Conservation (phyloP, 768 basidiomycete species). For the Termitomyces eurrhizus region DNA sequence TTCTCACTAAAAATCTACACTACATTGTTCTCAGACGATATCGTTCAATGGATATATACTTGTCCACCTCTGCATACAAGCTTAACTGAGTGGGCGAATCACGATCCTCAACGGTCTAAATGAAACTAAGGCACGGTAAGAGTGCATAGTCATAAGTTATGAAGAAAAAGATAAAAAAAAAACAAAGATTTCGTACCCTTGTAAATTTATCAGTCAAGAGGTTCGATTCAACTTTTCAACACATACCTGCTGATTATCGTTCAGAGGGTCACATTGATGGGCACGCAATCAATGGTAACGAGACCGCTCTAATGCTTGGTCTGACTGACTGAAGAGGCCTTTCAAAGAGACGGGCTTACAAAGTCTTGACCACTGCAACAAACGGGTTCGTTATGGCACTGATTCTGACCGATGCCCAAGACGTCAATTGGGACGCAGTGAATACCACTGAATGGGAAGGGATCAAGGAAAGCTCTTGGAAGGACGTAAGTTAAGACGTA, state of each 20-base stretch:
- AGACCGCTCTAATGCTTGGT: conserved; percentile 26
- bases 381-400: conserved; percentile 30
- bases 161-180: background rate
- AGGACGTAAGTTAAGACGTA: conserved; percentile 8
- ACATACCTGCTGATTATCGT: too few relatives aligned
- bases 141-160: background rate
- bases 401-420: conserved; percentile 19
- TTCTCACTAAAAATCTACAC: background rate
- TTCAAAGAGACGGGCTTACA: conserved; percentile 16
- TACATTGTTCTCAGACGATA: background rate
- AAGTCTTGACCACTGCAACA: conserved; percentile 35
- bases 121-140: background rate
- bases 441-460: conserved; percentile 17
- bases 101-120: background rate
- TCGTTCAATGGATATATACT: background rate
- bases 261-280: conserved; percentile 25
- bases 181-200: background rate
- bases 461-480: background rate
- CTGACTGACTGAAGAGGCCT: background rate
- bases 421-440: conserved; percentile 28
- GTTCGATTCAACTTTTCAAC: background rate
- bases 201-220: background rate
- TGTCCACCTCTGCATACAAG: background rate
- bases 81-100: background rate
- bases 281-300: conserved; percentile 35